Evolutionary conservation across 163 green algal genomes (phyloP).

Genomic region (Picocystis sp.): DNA sequence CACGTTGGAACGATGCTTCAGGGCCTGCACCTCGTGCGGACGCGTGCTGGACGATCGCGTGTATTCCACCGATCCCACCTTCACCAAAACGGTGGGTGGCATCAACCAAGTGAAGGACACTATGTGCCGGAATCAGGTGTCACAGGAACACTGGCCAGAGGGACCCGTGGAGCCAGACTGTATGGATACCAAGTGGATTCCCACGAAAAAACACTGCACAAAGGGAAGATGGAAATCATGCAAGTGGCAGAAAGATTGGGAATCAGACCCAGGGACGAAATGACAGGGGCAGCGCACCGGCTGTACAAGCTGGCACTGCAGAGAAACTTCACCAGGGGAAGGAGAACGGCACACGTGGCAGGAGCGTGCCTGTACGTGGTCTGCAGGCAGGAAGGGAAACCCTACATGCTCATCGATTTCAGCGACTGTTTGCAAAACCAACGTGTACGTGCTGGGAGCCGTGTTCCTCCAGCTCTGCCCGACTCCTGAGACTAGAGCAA

Average conservation of each 20-base stretch:
- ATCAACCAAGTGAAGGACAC: conserved; percentile 18
- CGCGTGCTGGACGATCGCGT: conserved; percentile 66
- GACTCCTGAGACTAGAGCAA: conserved; percentile 60
- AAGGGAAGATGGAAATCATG: conserved; percentile 56
- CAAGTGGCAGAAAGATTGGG: conserved; percentile 61
- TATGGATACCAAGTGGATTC: conserved; percentile 40
- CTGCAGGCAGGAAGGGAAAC: conserved; percentile 78
- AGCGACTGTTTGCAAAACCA: conserved; percentile 52
- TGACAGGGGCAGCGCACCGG: conserved; percentile 27
- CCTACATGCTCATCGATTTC: conserved; percentile 98
- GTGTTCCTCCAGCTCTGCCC: conserved; percentile 68
- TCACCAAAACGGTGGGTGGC: conserved; percentile 45
- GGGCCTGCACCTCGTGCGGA: conserved; percentile 64
- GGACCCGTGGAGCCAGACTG: conserved; percentile 11
- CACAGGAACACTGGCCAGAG: conserved; percentile 3
- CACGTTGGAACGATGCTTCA: conserved; percentile 7
- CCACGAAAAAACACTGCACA: conserved; percentile 56
- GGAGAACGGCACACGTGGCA: conserved; percentile 72
- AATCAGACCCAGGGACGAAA: conserved; percentile 53
- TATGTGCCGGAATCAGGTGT: conserved; percentile 18
- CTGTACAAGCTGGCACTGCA: conserved; percentile 74
- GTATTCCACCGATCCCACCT: conserved; percentile 69
- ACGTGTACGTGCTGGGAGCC: conserved; percentile 59
- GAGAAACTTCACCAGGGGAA: conserved; percentile 75
- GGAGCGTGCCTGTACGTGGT: conserved; percentile 89